A percentile compares a stretch with the other conserved stretches of the same genome.
Evolutionary conservation across 768 basidiomycete species (phyloP).

Genomic region (Lactifluus rugatus): DNA sequence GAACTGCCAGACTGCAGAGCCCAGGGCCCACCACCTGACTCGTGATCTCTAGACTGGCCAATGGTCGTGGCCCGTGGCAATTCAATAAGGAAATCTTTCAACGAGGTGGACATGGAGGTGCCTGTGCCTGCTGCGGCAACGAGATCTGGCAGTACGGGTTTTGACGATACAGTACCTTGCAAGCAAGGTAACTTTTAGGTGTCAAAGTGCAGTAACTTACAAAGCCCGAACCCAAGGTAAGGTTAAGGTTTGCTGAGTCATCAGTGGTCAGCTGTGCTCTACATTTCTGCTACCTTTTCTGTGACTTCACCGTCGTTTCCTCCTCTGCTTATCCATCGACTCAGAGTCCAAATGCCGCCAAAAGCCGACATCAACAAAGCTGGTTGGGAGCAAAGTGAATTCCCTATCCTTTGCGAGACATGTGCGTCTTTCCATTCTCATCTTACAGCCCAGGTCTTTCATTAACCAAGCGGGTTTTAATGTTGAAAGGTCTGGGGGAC

Average conservation of each 20-base stretch:
- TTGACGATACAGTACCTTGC: too few relatives aligned
- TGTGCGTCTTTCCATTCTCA: conserved; percentile 39
- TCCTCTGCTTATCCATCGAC: not conserved
- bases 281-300: not conserved
- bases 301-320: not conserved
- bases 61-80: too few relatives aligned
- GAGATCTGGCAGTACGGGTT: too few relatives aligned
- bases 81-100: too few relatives aligned
- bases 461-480: not conserved
- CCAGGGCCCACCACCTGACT: too few relatives aligned
- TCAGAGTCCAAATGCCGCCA: conserved; percentile 41
- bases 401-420: conserved; percentile 89
- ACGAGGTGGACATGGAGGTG: too few relatives aligned
- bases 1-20: too few relatives aligned
- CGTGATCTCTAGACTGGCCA: too few relatives aligned
- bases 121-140: too few relatives aligned
- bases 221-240: not conserved
- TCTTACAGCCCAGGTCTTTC: too few relatives aligned
- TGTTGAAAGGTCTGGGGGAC: conserved; percentile 72
- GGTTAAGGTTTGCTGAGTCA: conserved; percentile 14
- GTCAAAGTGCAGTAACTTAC: too few relatives aligned
- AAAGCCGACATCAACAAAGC: conserved; percentile 95
- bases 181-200: too few relatives aligned
- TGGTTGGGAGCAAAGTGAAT: conserved; percentile 89
- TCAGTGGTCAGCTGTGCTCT: not conserved